These are phyloP conservation scores for Inga oerstediana DNA, from an alignment of 306 rosid genomes.

Conservation along the genomic window DNA sequence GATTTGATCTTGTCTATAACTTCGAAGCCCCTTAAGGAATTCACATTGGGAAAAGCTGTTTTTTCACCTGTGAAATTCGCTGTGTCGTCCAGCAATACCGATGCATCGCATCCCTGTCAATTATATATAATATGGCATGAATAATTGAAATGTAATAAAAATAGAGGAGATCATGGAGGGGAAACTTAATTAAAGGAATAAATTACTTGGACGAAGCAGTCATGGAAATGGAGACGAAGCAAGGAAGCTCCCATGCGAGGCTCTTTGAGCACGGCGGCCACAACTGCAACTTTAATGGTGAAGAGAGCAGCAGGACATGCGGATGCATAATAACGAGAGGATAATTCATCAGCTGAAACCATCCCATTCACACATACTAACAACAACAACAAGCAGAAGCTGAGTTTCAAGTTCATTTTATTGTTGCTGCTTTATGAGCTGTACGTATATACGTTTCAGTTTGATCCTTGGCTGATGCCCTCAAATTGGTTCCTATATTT, in stretches of 20 bases:
- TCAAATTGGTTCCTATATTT: slow-evolving; percentile 26
- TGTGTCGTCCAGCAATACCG: slow-evolving; percentile 49
- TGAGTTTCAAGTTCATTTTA: neutral
- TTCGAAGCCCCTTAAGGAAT: slow-evolving; percentile 53
- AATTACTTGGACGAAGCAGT: slow-evolving; percentile 55
- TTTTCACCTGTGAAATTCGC: slow-evolving; percentile 44
- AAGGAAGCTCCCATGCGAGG: slow-evolving; percentile 76
- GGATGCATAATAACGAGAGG: slow-evolving; percentile 28
- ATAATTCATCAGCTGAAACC: slow-evolving; percentile 45
- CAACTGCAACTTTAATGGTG: slow-evolving; percentile 20
- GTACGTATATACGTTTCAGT: neutral
- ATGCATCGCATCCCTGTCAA: slow-evolving; percentile 67
- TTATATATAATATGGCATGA: no score
- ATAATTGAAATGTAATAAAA: no score
- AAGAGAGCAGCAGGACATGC: slow-evolving; percentile 28
- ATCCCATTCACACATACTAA: slow-evolving; percentile 32
- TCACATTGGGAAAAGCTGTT: slow-evolving; percentile 43
- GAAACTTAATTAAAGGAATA: neutral
- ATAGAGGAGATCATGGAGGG: neutral
- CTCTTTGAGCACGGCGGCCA: slow-evolving; percentile 37
- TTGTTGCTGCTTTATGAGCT: neutral
- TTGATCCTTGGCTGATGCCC: neutral
- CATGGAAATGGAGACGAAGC: slow-evolving; percentile 59
- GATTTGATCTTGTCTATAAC: slow-evolving; percentile 50
- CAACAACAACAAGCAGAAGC: slow-evolving; percentile 20